Conservation (phyloP, 73 alveolate species). For the Uronychia binucleata region DNA sequence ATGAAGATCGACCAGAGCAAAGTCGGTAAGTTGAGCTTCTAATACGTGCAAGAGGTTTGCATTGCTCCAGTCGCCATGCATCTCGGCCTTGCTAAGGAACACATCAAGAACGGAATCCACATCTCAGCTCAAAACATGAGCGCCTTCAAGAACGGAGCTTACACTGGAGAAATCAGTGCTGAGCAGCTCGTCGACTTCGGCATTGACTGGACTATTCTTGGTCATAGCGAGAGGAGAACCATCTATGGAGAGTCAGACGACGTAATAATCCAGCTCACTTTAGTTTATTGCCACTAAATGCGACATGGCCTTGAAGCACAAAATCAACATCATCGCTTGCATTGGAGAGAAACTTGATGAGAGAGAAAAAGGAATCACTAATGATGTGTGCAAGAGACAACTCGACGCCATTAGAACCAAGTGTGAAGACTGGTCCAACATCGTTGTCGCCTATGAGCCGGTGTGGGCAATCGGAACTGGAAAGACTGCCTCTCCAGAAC, state of each 20-base stretch:
- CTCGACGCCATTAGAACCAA: constrained; percentile 61
- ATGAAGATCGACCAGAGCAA: constrained; percentile 39
- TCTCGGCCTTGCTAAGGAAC: constrained; percentile 33
- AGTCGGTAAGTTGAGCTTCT: constrained; percentile 7
- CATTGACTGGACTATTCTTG: constrained; percentile 84
- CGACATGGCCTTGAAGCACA: constrained; percentile 43
- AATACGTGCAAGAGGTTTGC: constrained; percentile 35
- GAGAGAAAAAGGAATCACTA: constrained; percentile 75
- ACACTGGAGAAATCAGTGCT: constrained; percentile 90
- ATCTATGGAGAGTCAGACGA: constrained; percentile 76
- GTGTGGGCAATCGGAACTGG: constrained; percentile 95
- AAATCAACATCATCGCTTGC: constrained; percentile 67
- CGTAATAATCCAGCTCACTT: background rate
- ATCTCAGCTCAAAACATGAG: constrained; percentile 68
- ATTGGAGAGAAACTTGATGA: constrained; percentile 80
- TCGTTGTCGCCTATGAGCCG: constrained; percentile 87
- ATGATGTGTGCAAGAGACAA: constrained; percentile 70
- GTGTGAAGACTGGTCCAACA: constrained; percentile 62
- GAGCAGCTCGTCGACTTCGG: constrained; percentile 80
- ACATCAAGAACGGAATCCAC: constrained; percentile 26
- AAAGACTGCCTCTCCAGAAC: constrained; percentile 98
- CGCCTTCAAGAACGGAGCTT: constrained; percentile 83
- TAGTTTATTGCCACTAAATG: constrained; percentile 35
- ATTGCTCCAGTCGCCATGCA: constrained; percentile 60
- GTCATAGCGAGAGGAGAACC: constrained; percentile 90